These are phyloP conservation scores for Melampsora larici-populina DNA, from an alignment of 1,284 basidiomycete genomes.

Conservation along the genomic window DNA sequence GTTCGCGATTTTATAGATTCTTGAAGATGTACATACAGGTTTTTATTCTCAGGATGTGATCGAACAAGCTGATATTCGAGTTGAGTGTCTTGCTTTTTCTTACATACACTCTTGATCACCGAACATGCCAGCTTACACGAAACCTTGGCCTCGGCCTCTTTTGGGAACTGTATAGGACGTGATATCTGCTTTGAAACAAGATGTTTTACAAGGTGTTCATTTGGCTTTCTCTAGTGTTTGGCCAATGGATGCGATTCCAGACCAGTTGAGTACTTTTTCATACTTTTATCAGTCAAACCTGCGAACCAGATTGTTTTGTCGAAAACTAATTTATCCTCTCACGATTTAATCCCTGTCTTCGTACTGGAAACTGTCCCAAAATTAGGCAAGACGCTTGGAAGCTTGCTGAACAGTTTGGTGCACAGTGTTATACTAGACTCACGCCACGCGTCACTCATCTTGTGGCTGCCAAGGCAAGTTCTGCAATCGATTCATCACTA, in stretches of 20 bases:
- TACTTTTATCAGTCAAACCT: neutral
- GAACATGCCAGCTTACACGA: conserved; percentile 61
- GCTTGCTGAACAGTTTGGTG: conserved; percentile 81
- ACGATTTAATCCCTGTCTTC: neutral
- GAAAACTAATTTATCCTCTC: neutral
- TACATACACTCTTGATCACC: conserved; percentile 31
- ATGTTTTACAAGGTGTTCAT: conserved; percentile 71
- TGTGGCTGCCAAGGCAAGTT: conserved; percentile 73
- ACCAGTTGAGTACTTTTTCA: conserved; percentile 56
- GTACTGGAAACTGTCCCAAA: neutral
- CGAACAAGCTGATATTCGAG: conserved; percentile 41
- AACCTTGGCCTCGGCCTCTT: conserved; percentile 53
- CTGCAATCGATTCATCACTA: neutral
- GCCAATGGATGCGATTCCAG: conserved; percentile 73
- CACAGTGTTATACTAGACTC: conserved; percentile 69
- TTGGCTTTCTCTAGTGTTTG: conserved; percentile 92
- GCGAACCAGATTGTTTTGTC: neutral
- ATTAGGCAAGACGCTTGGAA: conserved; percentile 77
- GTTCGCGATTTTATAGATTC: conserved; percentile 59
- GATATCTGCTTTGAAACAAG: conserved; percentile 72
- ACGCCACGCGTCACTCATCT: conserved; percentile 76
- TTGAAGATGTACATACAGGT: conserved; percentile 69
- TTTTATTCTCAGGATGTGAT: conserved; percentile 56
- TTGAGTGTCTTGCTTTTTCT: conserved; percentile 6
- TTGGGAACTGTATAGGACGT: conserved; percentile 63